phyloP scores from a whole-genome alignment of 768 basidiomycete genomes.

The Leccinum arenicola region DNA sequence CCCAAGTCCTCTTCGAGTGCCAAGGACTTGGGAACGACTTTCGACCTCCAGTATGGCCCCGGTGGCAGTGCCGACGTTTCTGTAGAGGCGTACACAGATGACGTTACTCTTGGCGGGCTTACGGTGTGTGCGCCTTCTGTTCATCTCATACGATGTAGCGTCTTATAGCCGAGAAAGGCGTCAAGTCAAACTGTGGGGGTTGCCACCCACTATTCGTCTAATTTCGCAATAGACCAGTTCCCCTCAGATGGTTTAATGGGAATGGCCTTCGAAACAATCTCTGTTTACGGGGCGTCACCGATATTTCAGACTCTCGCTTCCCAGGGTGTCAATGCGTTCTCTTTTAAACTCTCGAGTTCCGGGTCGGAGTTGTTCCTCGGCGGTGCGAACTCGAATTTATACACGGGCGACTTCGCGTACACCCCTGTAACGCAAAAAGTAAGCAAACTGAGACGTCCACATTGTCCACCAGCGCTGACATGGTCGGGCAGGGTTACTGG shows the following conservation, averaged over 20 bases:
- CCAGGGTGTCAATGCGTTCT: conserved; percentile 38
- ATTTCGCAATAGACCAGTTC: not conserved
- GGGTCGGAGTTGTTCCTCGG: conserved; percentile 53
- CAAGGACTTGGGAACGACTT: not conserved
- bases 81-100: conserved; percentile 11
- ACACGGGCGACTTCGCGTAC: conserved; percentile 44
- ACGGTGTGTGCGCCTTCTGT: conserved; percentile 1
- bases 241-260: conserved; percentile 33
- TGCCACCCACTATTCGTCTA: conserved; percentile 6
- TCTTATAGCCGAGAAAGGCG: conserved; percentile 12
- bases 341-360: conserved; percentile 42
- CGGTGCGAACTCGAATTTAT: conserved; percentile 42
- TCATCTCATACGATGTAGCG: not conserved
- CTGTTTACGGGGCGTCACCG: conserved; percentile 31
- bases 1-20: conserved; percentile 17
- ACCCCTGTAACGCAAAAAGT: conserved; percentile 9
- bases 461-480: not conserved
- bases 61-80: not conserved
- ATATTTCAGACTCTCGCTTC: conserved; percentile 40
- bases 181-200: conserved; percentile 12
- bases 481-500: conserved; percentile 16
- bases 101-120: conserved; percentile 10
- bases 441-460: not conserved
- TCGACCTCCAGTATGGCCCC: not conserved
- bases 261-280: conserved; percentile 41